Conservation (phyloP, 208 protist species). For the Trypanosoma cruzi region DNA sequence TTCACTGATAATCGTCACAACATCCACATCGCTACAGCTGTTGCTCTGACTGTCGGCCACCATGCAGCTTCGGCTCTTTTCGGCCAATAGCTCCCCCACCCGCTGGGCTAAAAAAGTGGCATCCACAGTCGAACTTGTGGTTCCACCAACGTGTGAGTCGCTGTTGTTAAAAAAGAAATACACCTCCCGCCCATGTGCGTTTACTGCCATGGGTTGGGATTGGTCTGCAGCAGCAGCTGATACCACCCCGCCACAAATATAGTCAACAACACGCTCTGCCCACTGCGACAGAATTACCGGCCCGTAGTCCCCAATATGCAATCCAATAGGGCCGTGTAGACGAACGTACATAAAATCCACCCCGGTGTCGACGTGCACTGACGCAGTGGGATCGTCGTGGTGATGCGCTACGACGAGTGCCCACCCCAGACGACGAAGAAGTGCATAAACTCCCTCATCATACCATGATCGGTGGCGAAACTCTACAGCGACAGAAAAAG, state of each 20-base stretch:
- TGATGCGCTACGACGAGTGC: slow-evolving; percentile 70
- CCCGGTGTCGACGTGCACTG: slow-evolving; percentile 56
- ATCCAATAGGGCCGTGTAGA: slow-evolving; percentile 57
- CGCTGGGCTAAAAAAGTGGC: slow-evolving; percentile 61
- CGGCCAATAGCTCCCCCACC: slow-evolving; percentile 27
- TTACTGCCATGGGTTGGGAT: not conserved
- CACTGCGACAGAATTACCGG: slow-evolving; percentile 49
- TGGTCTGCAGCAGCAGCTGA: not conserved
- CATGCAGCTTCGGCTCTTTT: not conserved
- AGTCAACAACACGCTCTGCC: slow-evolving; percentile 59
- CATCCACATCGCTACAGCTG: slow-evolving; percentile 5
- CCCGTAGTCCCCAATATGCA: slow-evolving; percentile 70
- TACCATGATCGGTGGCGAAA: slow-evolving; percentile 72
- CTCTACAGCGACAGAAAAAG: slow-evolving; percentile 71
- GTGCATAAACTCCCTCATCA: slow-evolving; percentile 44
- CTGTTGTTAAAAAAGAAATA: slow-evolving; percentile 86
- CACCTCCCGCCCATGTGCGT: slow-evolving; percentile 41
- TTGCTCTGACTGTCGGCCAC: slow-evolving; percentile 17
- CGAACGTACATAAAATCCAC: slow-evolving; percentile 72
- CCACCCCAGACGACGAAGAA: slow-evolving; percentile 59
- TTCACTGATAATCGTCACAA: slow-evolving; percentile 17
- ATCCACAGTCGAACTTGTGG: slow-evolving; percentile 76
- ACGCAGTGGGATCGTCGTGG: slow-evolving; percentile 49
- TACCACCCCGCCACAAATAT: slow-evolving; percentile 22
- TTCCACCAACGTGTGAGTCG: slow-evolving; percentile 66